Evolutionary conservation across 176 grass and related monocot species (phyloP).

Genomic region (Cenchrus purpureus): DNA sequence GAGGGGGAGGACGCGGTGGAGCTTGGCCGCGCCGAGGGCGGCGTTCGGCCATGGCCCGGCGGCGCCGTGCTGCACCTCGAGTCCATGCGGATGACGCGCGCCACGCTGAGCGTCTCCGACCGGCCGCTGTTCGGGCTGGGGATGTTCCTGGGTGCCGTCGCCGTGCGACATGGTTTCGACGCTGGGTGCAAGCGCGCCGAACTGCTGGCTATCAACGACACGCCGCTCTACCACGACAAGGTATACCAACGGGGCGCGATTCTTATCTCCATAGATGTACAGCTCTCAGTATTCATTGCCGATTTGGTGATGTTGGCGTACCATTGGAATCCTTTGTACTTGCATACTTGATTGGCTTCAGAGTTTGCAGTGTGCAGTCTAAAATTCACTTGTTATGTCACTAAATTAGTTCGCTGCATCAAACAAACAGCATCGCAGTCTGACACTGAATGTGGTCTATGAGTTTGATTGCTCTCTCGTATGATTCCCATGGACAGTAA

Average conservation of each 20-base stretch:
- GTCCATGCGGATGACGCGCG: constrained; percentile 74
- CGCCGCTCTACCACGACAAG: constrained; percentile 77
- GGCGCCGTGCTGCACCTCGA: constrained; percentile 77
- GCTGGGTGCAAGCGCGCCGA: constrained; percentile 73
- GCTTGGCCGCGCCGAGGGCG: constrained; percentile 78
- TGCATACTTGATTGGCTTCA: background rate
- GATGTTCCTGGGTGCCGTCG: constrained; percentile 82
- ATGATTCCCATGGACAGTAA: background rate
- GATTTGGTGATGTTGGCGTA: background rate
- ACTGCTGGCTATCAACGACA: constrained; percentile 91
- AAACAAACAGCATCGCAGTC: background rate
- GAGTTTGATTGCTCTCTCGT: background rate
- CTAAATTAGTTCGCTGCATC: background rate
- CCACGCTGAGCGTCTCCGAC: constrained; percentile 53
- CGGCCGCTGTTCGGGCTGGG: constrained; percentile 83
- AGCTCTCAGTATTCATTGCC: background rate
- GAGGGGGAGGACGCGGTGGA: constrained; percentile 33
- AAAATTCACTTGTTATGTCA: background rate
- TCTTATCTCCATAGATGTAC: background rate
- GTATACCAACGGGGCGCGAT: constrained; percentile 28
- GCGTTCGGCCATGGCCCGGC: constrained; percentile 63
- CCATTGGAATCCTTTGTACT: background rate
- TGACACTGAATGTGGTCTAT: background rate
- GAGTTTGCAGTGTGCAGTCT: background rate
- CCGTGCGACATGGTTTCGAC: constrained; percentile 84